Conservation (phyloP, 2,329 filamentous ascomycete genomes). For the Pyricularia sp. region DNA sequence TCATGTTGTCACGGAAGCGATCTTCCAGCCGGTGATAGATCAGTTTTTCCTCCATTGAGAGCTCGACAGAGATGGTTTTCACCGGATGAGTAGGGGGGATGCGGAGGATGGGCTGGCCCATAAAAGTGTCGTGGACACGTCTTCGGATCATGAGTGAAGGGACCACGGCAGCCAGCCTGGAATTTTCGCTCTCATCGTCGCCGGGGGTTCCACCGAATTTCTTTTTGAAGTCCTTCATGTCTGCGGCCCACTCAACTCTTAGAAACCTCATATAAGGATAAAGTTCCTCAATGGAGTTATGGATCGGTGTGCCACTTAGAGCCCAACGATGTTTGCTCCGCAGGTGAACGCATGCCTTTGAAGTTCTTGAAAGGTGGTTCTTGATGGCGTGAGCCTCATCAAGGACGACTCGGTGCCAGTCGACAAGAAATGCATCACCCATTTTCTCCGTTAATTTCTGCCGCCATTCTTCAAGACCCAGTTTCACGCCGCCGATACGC, state of each 20-base stretch:
- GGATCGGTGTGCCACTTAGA: conserved; percentile 22
- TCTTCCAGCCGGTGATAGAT: conserved; percentile 3
- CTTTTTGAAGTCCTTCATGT: conserved; percentile 4
- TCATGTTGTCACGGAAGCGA: conserved; percentile 4
- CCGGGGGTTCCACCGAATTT: conserved; percentile 8
- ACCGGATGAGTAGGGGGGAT: conserved; percentile 9
- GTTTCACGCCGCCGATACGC: background rate
- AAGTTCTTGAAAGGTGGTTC: conserved; percentile 23
- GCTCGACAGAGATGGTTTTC: conserved; percentile 12
- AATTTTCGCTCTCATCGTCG: background rate
- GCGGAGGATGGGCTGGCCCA: conserved; percentile 14
- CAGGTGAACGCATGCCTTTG: conserved; percentile 12
- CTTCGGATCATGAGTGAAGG: conserved; percentile 5
- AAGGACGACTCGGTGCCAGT: conserved; percentile 38
- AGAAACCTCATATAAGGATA: conserved; percentile 8
- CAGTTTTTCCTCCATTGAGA: conserved; percentile 14
- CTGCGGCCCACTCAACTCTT: conserved; percentile 7
- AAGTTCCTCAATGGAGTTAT: conserved; percentile 14
- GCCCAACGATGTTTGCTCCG: conserved; percentile 20
- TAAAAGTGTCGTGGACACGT: conserved; percentile 13
- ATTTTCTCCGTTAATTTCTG: conserved; percentile 15
- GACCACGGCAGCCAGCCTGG: conserved; percentile 6
- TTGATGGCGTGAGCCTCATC: conserved; percentile 47
- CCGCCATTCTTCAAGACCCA: conserved; percentile 1
- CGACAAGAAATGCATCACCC: conserved; percentile 22